These are phyloP conservation scores for Paraurostyla sp. DNA, from an alignment of 73 alveolate species.

Conservation along the genomic window DNA sequence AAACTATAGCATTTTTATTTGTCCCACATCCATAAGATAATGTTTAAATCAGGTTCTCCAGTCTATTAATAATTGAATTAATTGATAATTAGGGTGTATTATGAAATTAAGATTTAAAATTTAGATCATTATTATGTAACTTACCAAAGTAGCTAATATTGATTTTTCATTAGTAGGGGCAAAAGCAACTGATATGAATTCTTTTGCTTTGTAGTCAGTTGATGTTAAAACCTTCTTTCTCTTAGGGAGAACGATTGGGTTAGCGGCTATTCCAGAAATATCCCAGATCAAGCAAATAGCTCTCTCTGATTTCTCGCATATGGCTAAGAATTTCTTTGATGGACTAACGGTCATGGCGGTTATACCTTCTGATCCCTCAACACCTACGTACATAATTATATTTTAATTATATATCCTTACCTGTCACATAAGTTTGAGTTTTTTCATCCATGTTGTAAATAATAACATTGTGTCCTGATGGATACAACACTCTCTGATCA, in stretches of 20 bases:
- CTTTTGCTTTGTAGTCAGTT: constrained; percentile 82
- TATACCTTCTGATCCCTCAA: constrained; percentile 90
- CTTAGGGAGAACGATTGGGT: constrained; percentile 50
- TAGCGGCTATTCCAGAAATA: constrained; percentile 64
- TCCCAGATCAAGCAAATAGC: constrained; percentile 85
- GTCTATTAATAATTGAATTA: constrained; percentile 15
- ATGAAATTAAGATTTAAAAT: background rate
- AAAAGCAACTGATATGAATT: constrained; percentile 86
- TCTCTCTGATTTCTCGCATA: constrained; percentile 84
- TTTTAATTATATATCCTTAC: background rate
- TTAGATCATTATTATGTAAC: too few species aligned
- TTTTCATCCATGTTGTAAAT: constrained; percentile 84
- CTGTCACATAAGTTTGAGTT: constrained; percentile 75
- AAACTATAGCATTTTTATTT: constrained; percentile 69
- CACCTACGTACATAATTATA: background rate
- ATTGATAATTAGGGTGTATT: background rate
- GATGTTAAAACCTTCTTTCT: constrained; percentile 81
- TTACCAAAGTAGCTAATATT: constrained; percentile 82
- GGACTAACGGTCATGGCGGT: constrained; percentile 84
- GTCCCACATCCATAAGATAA: constrained; percentile 91
- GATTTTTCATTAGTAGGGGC: constrained; percentile 85
- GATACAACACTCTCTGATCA: constrained; percentile 91
- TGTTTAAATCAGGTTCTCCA: constrained; percentile 90
- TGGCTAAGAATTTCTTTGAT: constrained; percentile 79
- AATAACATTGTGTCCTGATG: constrained; percentile 96